Evolutionary conservation across 768 basidiomycete genomes (phyloP), one percentile per base, ranked within the genome.

Genomic region (Myochromella boudieri): DNA sequence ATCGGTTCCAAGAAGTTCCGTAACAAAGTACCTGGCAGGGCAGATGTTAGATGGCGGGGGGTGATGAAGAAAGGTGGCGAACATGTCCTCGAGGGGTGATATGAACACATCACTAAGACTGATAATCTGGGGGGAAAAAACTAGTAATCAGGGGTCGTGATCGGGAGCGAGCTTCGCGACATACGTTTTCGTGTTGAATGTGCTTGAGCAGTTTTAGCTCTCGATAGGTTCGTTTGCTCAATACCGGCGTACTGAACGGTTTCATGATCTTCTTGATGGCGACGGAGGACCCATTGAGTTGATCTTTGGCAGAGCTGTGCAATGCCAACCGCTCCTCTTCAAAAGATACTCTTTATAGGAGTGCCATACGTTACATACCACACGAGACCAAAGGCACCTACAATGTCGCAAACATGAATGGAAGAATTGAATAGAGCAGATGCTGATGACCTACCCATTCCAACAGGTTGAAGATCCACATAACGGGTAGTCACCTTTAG

Each of bases 211-310:
- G 79, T 70, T 99, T 99, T 60, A 99, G 80, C 71, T 99, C 97
- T 51, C 97, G 82, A 68, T 98, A 98, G 1, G 97, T 99, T 54
- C 97, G 79, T 72, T 98, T 98, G 68, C 86, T 87, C 58, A 99
- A 77, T n/a, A 99, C 97, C 15, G 97, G 95, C 5, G 97, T 97
- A 64, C 88, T 91, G 74, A 99, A 99, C 6, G 97, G 97, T 68
- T 99, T 99, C 95, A 98, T 98, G 76, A 98, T 99, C 84, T 98
- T 98, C 82, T 99, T 99, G 75, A 99, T 95, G 61, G 97, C 97
- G 47, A 95, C 95, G 14, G 91, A 89, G 37, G 92, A 82, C 32
- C 84, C 88, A 7, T 93, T 95, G 44, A 98, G 81, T 68, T 97
- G 95, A 66, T 95, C 91, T 68, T 94, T 95, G 26, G 92, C 88